Conservation (phyloP, 2,329 filamentous ascomycete genomes). For the Sporothrix pseudoabietina region DNA sequence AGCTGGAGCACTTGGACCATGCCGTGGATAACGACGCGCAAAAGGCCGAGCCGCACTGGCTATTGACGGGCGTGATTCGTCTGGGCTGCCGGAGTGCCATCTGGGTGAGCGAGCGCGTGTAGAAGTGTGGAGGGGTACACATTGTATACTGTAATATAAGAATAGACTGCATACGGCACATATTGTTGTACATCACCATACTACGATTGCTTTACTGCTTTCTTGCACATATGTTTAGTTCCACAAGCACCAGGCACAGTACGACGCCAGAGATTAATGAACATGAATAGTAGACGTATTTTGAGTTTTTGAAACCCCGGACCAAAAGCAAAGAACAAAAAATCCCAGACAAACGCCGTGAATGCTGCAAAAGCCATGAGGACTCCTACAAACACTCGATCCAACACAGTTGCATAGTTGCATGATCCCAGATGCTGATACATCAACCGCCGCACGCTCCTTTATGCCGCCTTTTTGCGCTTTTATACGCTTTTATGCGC, state of each 20-base stretch:
- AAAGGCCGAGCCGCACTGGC: slow-evolving; percentile 84
- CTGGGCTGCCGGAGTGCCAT: slow-evolving; percentile 92
- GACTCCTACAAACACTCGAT: slow-evolving; percentile 31
- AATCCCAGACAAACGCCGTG: slow-evolving; percentile 29
- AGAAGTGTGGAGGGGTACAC: background rate
- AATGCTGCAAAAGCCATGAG: slow-evolving; percentile 27
- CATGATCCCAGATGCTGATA: slow-evolving; percentile 23
- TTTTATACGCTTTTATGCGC: no score
- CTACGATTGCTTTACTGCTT: background rate
- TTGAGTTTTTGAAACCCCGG: slow-evolving; percentile 27
- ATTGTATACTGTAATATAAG: background rate
- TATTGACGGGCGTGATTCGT: slow-evolving; percentile 83
- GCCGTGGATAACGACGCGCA: slow-evolving; percentile 92
- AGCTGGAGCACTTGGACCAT: slow-evolving; percentile 94
- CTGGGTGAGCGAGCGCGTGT: slow-evolving; percentile 76
- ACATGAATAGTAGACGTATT: slow-evolving; percentile 20
- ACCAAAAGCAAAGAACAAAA: slow-evolving; percentile 18
- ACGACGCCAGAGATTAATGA: background rate
- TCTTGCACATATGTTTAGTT: no score
- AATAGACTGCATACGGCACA: background rate
- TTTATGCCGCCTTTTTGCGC: background rate
- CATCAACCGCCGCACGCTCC: background rate
- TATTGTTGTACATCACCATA: background rate
- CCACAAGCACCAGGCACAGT: no score
- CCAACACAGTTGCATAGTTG: slow-evolving; percentile 27